Evolutionary conservation across 345 rosid genomes (phyloP), one percentile per base, ranked within the genome.

Genomic region (Lumnitzera littorea): DNA sequence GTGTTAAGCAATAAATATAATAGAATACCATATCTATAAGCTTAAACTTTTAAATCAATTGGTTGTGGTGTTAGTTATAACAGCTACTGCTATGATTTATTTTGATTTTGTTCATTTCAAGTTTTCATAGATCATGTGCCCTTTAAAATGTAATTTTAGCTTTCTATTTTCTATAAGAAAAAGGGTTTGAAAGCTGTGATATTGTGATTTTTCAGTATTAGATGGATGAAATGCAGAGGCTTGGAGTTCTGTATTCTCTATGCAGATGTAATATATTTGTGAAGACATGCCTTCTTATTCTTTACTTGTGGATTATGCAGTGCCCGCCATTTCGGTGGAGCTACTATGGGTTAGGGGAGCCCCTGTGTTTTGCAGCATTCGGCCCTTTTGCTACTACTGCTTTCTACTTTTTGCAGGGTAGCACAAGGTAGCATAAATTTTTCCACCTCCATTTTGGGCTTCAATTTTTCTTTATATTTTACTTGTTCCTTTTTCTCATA

Each of bases 361-460:
- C 98, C 3, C 68, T 91, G 74, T 89, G 95, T 68, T 91, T 89
- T 63, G 87, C 92, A 47, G 95, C 96, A 46, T 91, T 89, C 57
- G 96, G 98, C 48, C 98, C 94, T n/a, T 89, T 91, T 72, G 92
- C 98, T 48, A 91, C 95, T 5, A 76, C 85, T 17, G 96, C 92
- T 23, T 91, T 91, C 65, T 91, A 91, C 79, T 60, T 84, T 46
- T 67, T 85, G 61, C 77, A 82, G 53, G 85, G 88, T 36, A 73
- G 74, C 67, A 51, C 80, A 66, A 79, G 95, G 98, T 87, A 70
- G 15, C 51, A 16, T 50, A 46, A 27, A 60, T 15, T 49, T 12
- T 12, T 14, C 5, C 24, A 51, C 13, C 20, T 31, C n/a, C 2
- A 13, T 11, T 59, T 8, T 60, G 0, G 52, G 47, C 62, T 61